Conservation (phyloP, 1,139 yeast species). For the Debaryomyces udenii region DNA sequence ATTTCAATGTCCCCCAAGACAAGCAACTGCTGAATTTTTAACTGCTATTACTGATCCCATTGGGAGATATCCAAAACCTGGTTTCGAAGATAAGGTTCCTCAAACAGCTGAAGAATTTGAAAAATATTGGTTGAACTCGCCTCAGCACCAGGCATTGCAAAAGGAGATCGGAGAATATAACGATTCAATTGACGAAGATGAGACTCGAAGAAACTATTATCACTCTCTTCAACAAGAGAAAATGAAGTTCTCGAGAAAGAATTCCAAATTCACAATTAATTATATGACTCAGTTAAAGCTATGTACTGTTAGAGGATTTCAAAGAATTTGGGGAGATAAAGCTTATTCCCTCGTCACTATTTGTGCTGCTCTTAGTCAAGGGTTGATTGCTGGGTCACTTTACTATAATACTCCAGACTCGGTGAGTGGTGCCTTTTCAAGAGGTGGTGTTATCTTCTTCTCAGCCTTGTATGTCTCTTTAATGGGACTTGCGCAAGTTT, state of each 20-base stretch:
- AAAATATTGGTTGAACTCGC: constrained; percentile 55
- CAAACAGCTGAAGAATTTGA: constrained; percentile 60
- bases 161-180: constrained; percentile 47
- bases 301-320: constrained; percentile 51
- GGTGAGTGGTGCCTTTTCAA: constrained; percentile 54
- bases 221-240: constrained; percentile 45
- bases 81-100: constrained; percentile 58
- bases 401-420: constrained; percentile 47
- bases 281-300: constrained; percentile 50
- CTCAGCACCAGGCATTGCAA: constrained; percentile 44
- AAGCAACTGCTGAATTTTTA: constrained; percentile 67
- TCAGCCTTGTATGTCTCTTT: constrained; percentile 55
- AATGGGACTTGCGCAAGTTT: constrained; percentile 57
- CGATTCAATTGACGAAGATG: constrained; percentile 34
- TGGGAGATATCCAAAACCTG: constrained; percentile 47
- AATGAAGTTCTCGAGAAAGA: constrained; percentile 41
- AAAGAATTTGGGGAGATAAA: constrained; percentile 53
- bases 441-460: constrained; percentile 62
- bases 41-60: constrained; percentile 69
- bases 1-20: constrained; percentile 60
- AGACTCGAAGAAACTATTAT: constrained; percentile 39
- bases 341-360: constrained; percentile 50
- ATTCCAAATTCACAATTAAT: constrained; percentile 49
- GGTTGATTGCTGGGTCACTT: constrained; percentile 56
- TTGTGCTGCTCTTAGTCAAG: constrained; percentile 51